A percentile compares a stretch with the other conserved stretches of the same genome.
Conservation (phyloP, 768 basidiomycete genomes). For the Amanita inopinata region DNA sequence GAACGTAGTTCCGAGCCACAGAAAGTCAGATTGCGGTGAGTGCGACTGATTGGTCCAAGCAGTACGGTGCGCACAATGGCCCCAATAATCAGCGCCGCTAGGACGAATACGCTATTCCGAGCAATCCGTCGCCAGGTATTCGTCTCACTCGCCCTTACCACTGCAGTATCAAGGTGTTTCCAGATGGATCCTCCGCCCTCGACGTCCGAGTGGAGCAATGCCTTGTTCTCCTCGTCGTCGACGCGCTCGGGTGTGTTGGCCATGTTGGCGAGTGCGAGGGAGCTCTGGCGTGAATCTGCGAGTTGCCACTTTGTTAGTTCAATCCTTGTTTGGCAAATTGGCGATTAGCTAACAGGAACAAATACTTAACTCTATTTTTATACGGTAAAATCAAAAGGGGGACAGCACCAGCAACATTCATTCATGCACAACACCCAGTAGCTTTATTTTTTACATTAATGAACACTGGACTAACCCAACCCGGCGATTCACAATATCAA, state of each 20-base stretch:
- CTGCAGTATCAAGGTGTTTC: not conserved
- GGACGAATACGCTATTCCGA: not conserved
- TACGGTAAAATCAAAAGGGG: no score
- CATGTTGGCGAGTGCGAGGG: not conserved
- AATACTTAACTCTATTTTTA: no score
- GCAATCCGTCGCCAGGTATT: slow-evolving; percentile 1
- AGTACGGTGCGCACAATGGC: slow-evolving; percentile 30
- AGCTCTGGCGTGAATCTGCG: no score
- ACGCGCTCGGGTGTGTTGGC: not conserved
- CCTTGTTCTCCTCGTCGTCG: slow-evolving; percentile 5
- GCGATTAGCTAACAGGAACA: no score
- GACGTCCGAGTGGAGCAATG: not conserved
- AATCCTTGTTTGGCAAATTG: no score
- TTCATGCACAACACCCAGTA: no score
- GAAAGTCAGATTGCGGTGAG: slow-evolving; percentile 23
- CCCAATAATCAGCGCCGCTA: slow-evolving; percentile 28
- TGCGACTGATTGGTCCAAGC: slow-evolving; percentile 15
- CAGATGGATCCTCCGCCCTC: not conserved
- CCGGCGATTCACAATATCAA: no score
- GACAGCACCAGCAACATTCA: no score
- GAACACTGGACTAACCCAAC: no score
- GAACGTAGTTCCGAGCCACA: slow-evolving; percentile 38
- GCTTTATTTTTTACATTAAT: no score
- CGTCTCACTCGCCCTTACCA: not conserved
- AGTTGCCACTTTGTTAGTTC: not conserved